Evolutionary conservation across 2,329 filamentous ascomycete species (phyloP), one percentile per base, ranked within the genome.

Genomic region (Teratosphaeria pseudoeucalypti): DNA sequence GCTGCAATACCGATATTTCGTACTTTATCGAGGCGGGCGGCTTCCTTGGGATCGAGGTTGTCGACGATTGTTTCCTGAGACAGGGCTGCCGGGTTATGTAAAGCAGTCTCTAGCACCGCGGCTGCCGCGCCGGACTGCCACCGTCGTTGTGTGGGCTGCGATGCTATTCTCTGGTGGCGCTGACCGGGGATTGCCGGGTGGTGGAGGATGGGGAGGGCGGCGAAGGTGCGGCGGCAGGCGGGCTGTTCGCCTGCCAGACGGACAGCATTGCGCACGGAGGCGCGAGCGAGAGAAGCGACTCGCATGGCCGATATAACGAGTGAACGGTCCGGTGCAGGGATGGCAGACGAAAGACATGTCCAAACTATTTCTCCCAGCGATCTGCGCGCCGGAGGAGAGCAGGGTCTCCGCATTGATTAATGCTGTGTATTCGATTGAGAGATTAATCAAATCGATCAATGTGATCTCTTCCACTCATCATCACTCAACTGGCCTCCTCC

Each of bases 1-100:
- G 94, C 94, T 32, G 94, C 94, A 79, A 99, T 99, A 77, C 94
- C 94, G 75, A 99, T 99, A 75, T 99, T 99, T 65, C 94, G 85
- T 61, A 97, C 89, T 77, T 83, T 85, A 57, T 87, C 84, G 64
- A 99, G 76, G 63, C 92, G 85, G 63, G 85, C 81, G 60, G 84
- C 85, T 77, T 99, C 94, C 62, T 86, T 83, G 34, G 89, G 85
- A 67, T 86, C 84, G 75, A 96, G 86, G 71, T 91, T 92, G 66
- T 88, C 85, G 57, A 91, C 86, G 63, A 95, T 87, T 19, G 81
- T 80, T 59, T 85, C 79, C 71, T 86, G 83, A 2, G 82, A 79
- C 57, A 87, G 75, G 53, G 75, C 73, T 52, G 79, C 78, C 9
- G 84, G 83, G 65, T 83, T 79, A 56, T 79, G 77, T 52, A 79